phyloP scores from a whole-genome alignment of 2,329 filamentous ascomycete genomes.

The Colletotrichum sp. region DNA sequence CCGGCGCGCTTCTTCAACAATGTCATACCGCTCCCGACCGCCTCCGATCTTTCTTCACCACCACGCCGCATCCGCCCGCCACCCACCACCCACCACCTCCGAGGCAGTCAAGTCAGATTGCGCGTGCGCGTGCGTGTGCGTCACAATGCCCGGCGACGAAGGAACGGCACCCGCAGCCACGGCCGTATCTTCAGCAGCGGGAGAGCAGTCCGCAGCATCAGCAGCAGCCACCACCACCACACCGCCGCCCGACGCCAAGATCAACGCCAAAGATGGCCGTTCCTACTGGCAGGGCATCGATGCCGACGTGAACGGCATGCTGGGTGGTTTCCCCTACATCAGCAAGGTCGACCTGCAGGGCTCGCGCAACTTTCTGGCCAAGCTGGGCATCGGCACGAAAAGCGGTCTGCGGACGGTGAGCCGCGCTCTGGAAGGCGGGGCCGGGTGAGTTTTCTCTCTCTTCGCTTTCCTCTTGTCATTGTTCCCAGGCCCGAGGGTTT shows the following conservation, averaged over 20 bases:
- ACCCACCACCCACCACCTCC: background rate
- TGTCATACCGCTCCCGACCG: slow-evolving; percentile 7
- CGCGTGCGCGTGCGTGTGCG: background rate
- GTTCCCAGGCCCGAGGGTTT: background rate
- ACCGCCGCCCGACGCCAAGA: slow-evolving; percentile 35
- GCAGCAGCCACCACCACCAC: background rate
- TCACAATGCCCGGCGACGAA: background rate
- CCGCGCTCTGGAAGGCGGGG: slow-evolving; percentile 41
- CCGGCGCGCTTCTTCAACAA: slow-evolving; percentile 11
- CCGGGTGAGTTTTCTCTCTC: slow-evolving; percentile 36
- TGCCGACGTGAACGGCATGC: slow-evolving; percentile 71
- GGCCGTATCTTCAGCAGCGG: background rate
- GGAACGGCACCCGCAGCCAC: background rate
- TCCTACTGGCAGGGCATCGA: slow-evolving; percentile 53
- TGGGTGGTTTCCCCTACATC: slow-evolving; percentile 72
- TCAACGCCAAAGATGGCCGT: slow-evolving; percentile 39
- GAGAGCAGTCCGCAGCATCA: background rate
- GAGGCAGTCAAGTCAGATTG: background rate
- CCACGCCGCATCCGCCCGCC: background rate
- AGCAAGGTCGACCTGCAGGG: slow-evolving; percentile 73
- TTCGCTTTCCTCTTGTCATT: background rate
- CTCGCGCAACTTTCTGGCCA: slow-evolving; percentile 72
- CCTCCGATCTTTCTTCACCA: slow-evolving; percentile 6
- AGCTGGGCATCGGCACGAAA: slow-evolving; percentile 56
- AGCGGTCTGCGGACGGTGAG: slow-evolving; percentile 33